Base-by-base conservation (phyloP, 2,329 filamentous ascomycete species). In the Exophiala sp. region DNA sequence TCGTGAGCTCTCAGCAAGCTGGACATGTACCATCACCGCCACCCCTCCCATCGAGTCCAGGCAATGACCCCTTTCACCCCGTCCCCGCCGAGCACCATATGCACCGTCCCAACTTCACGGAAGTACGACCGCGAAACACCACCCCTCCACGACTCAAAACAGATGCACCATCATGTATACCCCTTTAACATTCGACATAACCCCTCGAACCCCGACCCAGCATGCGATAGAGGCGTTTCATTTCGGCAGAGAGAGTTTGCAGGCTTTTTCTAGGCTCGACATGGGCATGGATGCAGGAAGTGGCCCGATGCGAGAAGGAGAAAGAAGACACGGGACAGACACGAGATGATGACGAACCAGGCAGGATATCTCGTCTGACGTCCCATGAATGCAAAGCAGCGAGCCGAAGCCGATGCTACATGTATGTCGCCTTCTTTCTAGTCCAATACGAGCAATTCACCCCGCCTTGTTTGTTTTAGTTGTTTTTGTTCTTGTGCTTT, bases 61-160 rank as follows among this genome's bases (percentile, higher is more conserved):
- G 19, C 38, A 41, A 24, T n/a, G n/a, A n/a, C n/a, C 38, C 38
- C 38, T 9, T 24, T 41, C 5, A 23, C 9, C 9, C 5, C 9
- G 13, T 24, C 8, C 21, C 13, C 19, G 19, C 18, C 35, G 14
- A 39, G 38, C 38, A 41, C 38, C 19, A 41, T 18, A 41, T 18
- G 3, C 38, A 24, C 22, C 42, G 21, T 10, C 32, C 45, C 32
- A 18, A 30, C 35, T 7, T 34, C 30, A 13, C 14, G 11, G 39
- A 47, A 49, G 40, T 47, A 52, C 50, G 38, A 16, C 43, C 42
- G 14, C 68, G 47, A n/a, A 67, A 66, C 43, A 64, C 65, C 10
- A 56, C 29, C 50, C 66, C 13, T 67, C 66, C 32, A 61, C 63
- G 23, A 65, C 63, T 38, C 39, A 50, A 32, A 32, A 38, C 51